Evolutionary conservation across 768 basidiomycete species (phyloP).

Genomic region (Panellus pusillus): DNA sequence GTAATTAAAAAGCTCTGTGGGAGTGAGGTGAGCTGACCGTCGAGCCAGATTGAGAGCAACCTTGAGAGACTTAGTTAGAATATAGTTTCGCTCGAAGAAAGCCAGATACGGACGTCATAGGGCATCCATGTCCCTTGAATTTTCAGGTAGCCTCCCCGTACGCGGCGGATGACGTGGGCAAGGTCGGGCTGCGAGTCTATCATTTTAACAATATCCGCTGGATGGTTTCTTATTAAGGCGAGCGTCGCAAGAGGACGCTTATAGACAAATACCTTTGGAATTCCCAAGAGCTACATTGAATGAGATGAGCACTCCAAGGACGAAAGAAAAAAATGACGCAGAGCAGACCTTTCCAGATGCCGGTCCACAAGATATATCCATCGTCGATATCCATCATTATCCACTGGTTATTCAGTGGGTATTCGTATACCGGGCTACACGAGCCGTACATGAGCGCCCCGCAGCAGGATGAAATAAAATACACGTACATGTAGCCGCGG

Average conservation of each 20-base stretch:
- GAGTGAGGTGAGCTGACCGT: conserved; percentile 50
- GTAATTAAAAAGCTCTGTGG: conserved; percentile 6
- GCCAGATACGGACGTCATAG: conserved; percentile 60
- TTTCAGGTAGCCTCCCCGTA: conserved; percentile 86
- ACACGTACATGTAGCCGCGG: conserved; percentile 79
- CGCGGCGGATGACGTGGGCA: conserved; percentile 76
- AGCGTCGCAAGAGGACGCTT: conserved; percentile 9
- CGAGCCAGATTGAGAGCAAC: conserved; percentile 78
- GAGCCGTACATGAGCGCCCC: conserved; percentile 16
- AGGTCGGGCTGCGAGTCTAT: conserved; percentile 90
- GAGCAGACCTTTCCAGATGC: conserved; percentile 85
- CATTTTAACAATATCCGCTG: conserved; percentile 92
- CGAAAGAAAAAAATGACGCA: background rate
- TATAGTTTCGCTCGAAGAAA: conserved; percentile 1
- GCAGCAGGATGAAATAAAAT: background rate
- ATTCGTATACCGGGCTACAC: conserved; percentile 80
- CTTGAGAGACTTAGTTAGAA: conserved; percentile 26
- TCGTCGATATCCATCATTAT: conserved; percentile 97
- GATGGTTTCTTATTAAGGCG: conserved; percentile 3
- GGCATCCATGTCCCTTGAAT: conserved; percentile 96
- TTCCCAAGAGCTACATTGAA: conserved; percentile 67
- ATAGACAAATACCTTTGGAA: conserved; percentile 69
- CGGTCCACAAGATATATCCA: conserved; percentile 90
- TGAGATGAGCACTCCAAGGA: background rate
- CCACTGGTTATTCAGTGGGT: conserved; percentile 87